Conservation (phyloP, 768 basidiomycete genomes). For the Termitomyces sp. region DNA sequence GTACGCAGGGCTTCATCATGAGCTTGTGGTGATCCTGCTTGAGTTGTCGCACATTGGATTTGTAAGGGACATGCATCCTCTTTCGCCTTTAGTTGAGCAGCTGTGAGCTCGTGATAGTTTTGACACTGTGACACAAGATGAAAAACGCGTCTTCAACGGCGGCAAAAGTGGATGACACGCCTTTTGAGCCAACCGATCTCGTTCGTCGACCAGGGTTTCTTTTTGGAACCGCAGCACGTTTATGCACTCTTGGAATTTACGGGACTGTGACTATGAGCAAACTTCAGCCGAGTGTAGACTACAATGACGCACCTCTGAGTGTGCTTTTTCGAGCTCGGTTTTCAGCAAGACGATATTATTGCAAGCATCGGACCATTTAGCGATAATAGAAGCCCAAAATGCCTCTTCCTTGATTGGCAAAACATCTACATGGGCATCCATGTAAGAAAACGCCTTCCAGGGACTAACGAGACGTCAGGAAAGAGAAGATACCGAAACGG, state of each 20-base stretch:
- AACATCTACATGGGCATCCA: not conserved
- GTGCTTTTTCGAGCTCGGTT: constrained; percentile 23
- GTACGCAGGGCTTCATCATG: not conserved
- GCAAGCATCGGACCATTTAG: constrained; percentile 32
- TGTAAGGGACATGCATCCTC: not conserved
- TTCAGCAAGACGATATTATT: constrained; percentile 25
- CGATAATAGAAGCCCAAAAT: constrained; percentile 27
- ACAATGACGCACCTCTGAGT: constrained; percentile 1
- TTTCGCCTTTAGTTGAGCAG: not conserved
- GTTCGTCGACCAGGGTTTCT: not conserved
- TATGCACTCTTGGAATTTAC: not conserved
- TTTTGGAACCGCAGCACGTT: not conserved
- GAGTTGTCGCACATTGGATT: not conserved
- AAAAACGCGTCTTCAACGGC: not conserved
- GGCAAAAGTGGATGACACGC: constrained; percentile 12
- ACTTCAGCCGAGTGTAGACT: not conserved
- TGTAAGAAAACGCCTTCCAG: not conserved
- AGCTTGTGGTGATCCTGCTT: not conserved
- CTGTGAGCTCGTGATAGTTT: not conserved
- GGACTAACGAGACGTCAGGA: too few species aligned
- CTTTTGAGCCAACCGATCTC: constrained; percentile 18
- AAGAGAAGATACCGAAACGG: not conserved
- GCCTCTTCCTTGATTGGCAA: constrained; percentile 23
- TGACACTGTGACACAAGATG: constrained; percentile 1
- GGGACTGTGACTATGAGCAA: not conserved